Base-by-base conservation (phyloP, 2,329 filamentous ascomycete genomes). In the Furcasterigmium sp. region DNA sequence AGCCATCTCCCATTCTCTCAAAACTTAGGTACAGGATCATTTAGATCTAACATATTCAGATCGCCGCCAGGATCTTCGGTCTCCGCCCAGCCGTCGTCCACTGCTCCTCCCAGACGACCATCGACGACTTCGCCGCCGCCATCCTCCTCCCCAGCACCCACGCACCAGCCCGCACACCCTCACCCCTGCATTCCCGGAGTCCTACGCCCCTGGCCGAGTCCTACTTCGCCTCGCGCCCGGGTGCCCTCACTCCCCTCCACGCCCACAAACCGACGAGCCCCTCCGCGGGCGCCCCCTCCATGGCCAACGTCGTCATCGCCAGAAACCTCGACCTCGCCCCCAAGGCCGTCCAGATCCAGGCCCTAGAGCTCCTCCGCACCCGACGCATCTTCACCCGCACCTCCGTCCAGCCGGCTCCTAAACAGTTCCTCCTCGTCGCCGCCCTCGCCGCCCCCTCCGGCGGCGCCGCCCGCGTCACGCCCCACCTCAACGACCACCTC, bases 281-380 rank as follows among this genome's bases (percentile, higher is more conserved):
- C 36, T 25, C 41, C 39, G 39, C 44, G 45, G 43, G 21, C 38
- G 29, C 46, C 8, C 56, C 14, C 17, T 55, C 59, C 10, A 86
- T 95, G 51, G 85, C 89, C 49, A 90, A 95, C 63, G 73, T 96
- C 10, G 73, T 97, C 18, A 76, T 98, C 41, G 87, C 87, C 3
- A 85, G 82, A 52, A 81, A 94, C 58, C 78, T 97, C 41, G 82
- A 95, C 59, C 68, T 70, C 41, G 85, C 88, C 1, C 76, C 78
- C n/a, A 73, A 80, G 28, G 76, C 80, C 42, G 82, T 97, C 10
- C 93, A 98, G 64, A 83, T 93, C 36, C 90, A 96, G 61, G 85
- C 69, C 3, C 64, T 81, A 20, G 71, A 95, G 75, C 78, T 97
- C 9, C 80, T 97, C 44, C 84, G 87, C 42, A 87, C 84, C 1